Conservation (phyloP, 169 alveolate species). For the Eimeria maxima region DNA sequence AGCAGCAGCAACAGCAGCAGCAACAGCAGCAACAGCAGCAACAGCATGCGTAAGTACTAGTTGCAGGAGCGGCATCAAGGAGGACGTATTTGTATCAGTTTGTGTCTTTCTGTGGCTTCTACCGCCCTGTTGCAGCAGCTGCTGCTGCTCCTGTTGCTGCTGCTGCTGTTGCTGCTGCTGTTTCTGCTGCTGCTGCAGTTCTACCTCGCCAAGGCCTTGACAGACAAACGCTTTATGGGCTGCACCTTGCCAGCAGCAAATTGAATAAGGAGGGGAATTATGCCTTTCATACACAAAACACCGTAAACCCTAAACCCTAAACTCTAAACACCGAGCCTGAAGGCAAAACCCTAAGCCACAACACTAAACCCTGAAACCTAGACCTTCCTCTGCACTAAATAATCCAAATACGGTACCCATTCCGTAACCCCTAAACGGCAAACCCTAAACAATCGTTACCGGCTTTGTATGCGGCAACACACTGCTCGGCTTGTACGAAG, state of each 20-base stretch:
- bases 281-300: neutral
- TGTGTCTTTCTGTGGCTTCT: neutral
- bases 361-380: constrained; percentile 24
- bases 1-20: constrained; percentile 51
- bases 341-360: neutral
- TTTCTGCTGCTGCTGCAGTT: neutral
- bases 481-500: constrained; percentile 16
- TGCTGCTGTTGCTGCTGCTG: neutral
- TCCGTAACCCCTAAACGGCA: neutral
- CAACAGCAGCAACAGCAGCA: neutral
- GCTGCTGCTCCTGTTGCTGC: neutral
- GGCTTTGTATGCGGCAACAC: constrained; percentile 35
- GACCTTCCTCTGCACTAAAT: neutral
- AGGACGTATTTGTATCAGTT: no score
- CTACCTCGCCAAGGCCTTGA: constrained; percentile 20
- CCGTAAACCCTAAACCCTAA: constrained; percentile 47
- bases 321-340: neutral
- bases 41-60: neutral
- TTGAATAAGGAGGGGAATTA: neutral
- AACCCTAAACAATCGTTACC: constrained; percentile 39
- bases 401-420: neutral
- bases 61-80: neutral
- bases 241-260: neutral
- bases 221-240: neutral
- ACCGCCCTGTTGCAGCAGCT: neutral